phyloP scores from a whole-genome alignment of 2,329 filamentous ascomycete genomes.

The Microdochium paspali region DNA sequence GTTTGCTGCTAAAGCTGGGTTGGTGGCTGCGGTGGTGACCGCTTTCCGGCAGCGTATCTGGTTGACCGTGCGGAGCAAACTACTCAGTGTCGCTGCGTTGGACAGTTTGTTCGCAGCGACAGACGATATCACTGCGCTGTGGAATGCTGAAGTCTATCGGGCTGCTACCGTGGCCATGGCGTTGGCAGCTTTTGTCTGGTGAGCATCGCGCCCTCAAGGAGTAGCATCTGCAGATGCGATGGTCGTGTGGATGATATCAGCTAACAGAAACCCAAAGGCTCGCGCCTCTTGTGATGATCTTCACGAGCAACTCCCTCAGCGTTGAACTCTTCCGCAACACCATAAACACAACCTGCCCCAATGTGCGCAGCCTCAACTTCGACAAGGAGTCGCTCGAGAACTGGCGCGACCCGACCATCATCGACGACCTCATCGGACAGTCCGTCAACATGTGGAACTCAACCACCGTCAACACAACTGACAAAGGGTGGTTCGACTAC shows the following conservation, averaged over 20 bases:
- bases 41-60: conserved; percentile 22
- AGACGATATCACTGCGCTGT: conserved; percentile 18
- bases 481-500: conserved; percentile 21
- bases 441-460: conserved; percentile 22
- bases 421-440: conserved; percentile 14
- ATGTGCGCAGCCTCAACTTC: conserved; percentile 22
- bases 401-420: conserved; percentile 18
- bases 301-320: conserved; percentile 25
- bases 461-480: conserved; percentile 6
- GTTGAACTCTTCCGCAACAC: conserved; percentile 14
- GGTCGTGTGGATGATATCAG: too few relatives aligned
- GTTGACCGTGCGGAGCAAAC: conserved; percentile 18
- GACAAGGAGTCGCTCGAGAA: conserved; percentile 21
- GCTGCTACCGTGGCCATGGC: conserved; percentile 22
- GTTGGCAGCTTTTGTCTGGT: conserved; percentile 25
- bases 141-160: conserved; percentile 18
- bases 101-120: conserved; percentile 23
- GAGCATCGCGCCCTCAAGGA: too few relatives aligned
- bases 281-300: conserved; percentile 26
- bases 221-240: too few relatives aligned
- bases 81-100: conserved; percentile 16
- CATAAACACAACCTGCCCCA: conserved; percentile 17
- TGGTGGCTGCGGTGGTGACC: conserved; percentile 23
- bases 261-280: conserved; percentile 8
- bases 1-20: conserved; percentile 26